Evolutionary conservation across 2,329 filamentous ascomycete species (phyloP).

Genomic region (Pyricularia grisea): DNA sequence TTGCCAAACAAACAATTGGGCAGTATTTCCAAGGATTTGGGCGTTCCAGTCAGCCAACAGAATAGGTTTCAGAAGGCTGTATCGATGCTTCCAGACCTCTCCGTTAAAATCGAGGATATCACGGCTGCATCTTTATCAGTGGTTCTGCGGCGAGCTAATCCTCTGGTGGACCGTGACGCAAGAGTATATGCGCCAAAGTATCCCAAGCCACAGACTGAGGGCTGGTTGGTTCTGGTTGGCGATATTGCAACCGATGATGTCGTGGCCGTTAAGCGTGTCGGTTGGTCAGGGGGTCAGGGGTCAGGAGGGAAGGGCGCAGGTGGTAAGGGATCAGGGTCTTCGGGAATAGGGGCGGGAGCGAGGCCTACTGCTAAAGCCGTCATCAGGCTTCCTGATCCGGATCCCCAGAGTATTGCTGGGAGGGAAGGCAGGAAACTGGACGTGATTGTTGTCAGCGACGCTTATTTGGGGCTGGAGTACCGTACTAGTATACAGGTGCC

Average conservation of each 20-base stretch:
- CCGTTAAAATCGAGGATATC: conserved; percentile 49
- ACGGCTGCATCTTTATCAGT: conserved; percentile 55
- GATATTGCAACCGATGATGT: conserved; percentile 63
- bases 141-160: conserved; percentile 57
- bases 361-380: conserved; percentile 43
- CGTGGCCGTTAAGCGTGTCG: conserved; percentile 75
- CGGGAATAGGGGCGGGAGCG: conserved; percentile 26
- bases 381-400: conserved; percentile 49
- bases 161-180: conserved; percentile 53
- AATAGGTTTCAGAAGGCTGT: conserved; percentile 48
- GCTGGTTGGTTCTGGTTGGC: conserved; percentile 78
- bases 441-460: conserved; percentile 74
- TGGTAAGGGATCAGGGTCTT: conserved; percentile 5
- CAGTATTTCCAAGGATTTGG: conserved; percentile 39
- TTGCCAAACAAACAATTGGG: conserved; percentile 28
- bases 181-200: conserved; percentile 82
- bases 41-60: conserved; percentile 33
- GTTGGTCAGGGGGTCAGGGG: conserved; percentile 42
- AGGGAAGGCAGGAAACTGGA: conserved; percentile 47
- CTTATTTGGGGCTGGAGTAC: conserved; percentile 68
- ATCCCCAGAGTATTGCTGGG: conserved; percentile 10
- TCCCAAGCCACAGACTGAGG: conserved; percentile 90
- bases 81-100: conserved; percentile 59
- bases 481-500: conserved; percentile 41
- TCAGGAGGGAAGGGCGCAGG: conserved; percentile 9